Conservation (phyloP, 257 asterid species). For the Fraxinus excelsior region DNA sequence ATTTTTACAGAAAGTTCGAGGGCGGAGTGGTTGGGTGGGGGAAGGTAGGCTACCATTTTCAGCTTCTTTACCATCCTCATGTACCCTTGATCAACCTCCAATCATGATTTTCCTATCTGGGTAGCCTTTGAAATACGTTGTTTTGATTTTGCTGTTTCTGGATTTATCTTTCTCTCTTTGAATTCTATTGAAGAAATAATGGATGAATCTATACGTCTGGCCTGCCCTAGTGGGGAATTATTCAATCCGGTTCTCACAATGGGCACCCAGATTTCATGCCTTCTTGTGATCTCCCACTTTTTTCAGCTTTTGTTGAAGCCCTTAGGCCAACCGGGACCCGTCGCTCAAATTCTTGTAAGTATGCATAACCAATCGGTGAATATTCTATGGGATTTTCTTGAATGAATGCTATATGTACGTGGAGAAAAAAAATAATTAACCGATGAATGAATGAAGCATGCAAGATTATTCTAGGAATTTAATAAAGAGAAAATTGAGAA, state of each 20-base stretch:
- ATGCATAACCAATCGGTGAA: conserved; percentile 34
- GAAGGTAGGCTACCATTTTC: conserved; percentile 20
- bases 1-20: conserved; percentile 26
- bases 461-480: neutral
- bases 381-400: neutral
- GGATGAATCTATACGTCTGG: conserved; percentile 28
- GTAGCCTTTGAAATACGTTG: conserved; percentile 9
- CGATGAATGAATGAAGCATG: neutral
- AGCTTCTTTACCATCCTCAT: conserved; percentile 4
- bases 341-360: conserved; percentile 98
- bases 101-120: neutral
- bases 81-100: neutral
- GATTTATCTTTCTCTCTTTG: neutral
- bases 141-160: conserved; percentile 9
- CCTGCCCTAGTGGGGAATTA: conserved; percentile 46
- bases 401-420: neutral
- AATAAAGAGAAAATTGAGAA: neutral
- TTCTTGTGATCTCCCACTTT: conserved; percentile 91
- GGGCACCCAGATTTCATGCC: conserved; percentile 82
- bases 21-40: conserved; percentile 6
- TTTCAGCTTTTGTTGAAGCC: conserved; percentile 84
- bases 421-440: neutral
- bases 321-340: conserved; percentile 85
- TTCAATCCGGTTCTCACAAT: conserved; percentile 82
- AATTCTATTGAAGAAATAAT: conserved; percentile 25